Conservation (phyloP, 495 filamentous ascomycete species). For the Podospora comata region DNA sequence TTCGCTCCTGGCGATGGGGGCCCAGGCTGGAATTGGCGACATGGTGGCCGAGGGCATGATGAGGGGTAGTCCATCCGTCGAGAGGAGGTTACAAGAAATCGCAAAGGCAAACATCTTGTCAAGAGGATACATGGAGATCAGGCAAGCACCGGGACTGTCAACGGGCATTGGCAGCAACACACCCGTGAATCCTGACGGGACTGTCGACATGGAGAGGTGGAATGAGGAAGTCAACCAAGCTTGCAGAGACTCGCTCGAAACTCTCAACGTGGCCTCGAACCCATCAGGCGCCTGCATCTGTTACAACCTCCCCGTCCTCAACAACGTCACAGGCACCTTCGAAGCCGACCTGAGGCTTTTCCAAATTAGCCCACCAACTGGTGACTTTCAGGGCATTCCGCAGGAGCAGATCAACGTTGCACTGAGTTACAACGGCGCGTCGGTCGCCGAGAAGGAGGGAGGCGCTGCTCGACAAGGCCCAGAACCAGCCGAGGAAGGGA, state of each 20-base stretch:
- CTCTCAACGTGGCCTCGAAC: slow-evolving; percentile 54
- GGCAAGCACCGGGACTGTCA: slow-evolving; percentile 16
- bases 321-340: slow-evolving; percentile 63
- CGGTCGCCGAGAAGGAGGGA: slow-evolving; percentile 36
- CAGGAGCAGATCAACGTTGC: slow-evolving; percentile 55
- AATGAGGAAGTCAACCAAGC: slow-evolving; percentile 50
- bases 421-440: slow-evolving; percentile 58
- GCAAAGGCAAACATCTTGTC: slow-evolving; percentile 24
- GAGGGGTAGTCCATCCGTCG: slow-evolving; percentile 21
- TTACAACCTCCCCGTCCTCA: slow-evolving; percentile 66
- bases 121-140: slow-evolving; percentile 20
- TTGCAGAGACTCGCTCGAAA: slow-evolving; percentile 47
- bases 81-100: slow-evolving; percentile 30
- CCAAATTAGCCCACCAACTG: slow-evolving; percentile 54
- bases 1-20: slow-evolving; percentile 31
- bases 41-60: slow-evolving; percentile 30
- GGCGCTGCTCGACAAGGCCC: slow-evolving; percentile 17
- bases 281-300: slow-evolving; percentile 72
- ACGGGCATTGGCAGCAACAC: slow-evolving; percentile 14
- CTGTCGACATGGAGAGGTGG: slow-evolving; percentile 48
- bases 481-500: slow-evolving; percentile 16
- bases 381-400: slow-evolving; percentile 55
- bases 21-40: slow-evolving; percentile 27
- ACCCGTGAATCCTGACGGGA: slow-evolving; percentile 32
- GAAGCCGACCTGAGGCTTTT: slow-evolving; percentile 69